Percentiles rank a stretch among this genome's conserved stretches.
Conservation (phyloP, 352 stramenopile species). For the Sclerospora graminicola region DNA sequence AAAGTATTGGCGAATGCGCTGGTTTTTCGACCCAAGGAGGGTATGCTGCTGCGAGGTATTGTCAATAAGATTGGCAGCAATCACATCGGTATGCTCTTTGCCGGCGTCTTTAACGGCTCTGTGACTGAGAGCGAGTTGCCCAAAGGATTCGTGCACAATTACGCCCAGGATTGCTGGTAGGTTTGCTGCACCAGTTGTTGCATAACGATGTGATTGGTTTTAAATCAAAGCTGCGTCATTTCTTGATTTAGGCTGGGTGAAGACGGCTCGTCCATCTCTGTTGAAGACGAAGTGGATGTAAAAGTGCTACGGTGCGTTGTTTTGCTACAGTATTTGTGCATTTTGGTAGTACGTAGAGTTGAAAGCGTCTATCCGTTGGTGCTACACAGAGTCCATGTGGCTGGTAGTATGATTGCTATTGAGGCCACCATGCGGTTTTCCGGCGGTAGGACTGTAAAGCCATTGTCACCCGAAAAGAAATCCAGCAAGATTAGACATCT, state of each 20-base stretch:
- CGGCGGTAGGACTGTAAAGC: constrained; percentile 2
- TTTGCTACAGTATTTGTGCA: neutral
- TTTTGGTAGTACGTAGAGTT: constrained; percentile 1
- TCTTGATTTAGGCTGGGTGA: constrained; percentile 31
- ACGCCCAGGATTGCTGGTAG: constrained; percentile 66
- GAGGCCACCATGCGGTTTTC: constrained; percentile 58
- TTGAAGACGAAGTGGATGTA: constrained; percentile 56
- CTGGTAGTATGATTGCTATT: constrained; percentile 72
- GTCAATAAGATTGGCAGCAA: constrained; percentile 85
- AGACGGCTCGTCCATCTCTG: constrained; percentile 42
- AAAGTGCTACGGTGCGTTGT: constrained; percentile 41
- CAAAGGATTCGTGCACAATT: constrained; percentile 73
- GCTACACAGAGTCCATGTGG: constrained; percentile 40
- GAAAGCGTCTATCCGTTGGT: constrained; percentile 4
- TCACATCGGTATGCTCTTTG: constrained; percentile 77
- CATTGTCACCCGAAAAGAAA: constrained; percentile 4
- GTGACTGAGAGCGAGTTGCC: constrained; percentile 63
- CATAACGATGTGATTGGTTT: neutral
- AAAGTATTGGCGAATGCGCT: constrained; percentile 61
- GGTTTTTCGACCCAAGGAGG: constrained; percentile 55
- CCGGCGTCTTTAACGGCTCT: constrained; percentile 76
- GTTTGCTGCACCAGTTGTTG: constrained; percentile 3
- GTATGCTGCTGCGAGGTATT: constrained; percentile 48
- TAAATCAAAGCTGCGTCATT: constrained; percentile 4
- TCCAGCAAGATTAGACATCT: constrained; percentile 8